Evolutionary conservation across 1,284 basidiomycete genomes (phyloP), one percentile per base, ranked within the genome.

Genomic region (Microbotryomycetes sp.): DNA sequence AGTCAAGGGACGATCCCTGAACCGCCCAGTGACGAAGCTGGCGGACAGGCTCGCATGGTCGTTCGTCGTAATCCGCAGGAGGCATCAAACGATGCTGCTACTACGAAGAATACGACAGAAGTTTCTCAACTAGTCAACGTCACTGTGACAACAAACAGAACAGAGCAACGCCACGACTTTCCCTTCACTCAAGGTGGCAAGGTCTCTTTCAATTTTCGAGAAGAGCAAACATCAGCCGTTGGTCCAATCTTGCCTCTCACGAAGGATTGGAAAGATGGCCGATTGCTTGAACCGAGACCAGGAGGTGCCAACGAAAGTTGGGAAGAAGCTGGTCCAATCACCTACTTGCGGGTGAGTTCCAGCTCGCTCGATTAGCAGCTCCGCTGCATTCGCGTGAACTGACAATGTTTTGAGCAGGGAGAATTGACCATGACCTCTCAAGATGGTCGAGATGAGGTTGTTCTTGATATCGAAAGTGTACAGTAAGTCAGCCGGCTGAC

Each of bases 381-480:
- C 28, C 28, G 1, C 47, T 22, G 63, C 12, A 30, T 19, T 19
- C 19, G 25, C 28, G 45, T 25, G 23, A n/a, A 46, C 63, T n/a
- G 42, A 60, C 57, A 59, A 49, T 46, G 22, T 29, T 56, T 22
- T 42, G 50, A 23, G 36, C 57, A 46, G 60, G 62, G 53, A 59
- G 48, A 23, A 4, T 31, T 52, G 32, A 54, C 25, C 28, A 56
- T 36, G 49, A 52, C 30, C 29, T 59, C 59, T 32, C 16, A 53
- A 47, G 48, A 58, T 56, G 62, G 47, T 30, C 2, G 48, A 45
- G 29, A 53, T 32, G 29, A 57, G 28, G 59, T 60, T 2, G 56
- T 50, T 7, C 48, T 72, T 16, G 70, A 72, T 25, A 48, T 72
- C 48, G 70, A 72, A 29, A 70, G 64, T 4, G 53, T 68, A 1